These are phyloP conservation scores for Trifolium fragiferum DNA, from an alignment of 306 rosid species.

Conservation along the genomic window DNA sequence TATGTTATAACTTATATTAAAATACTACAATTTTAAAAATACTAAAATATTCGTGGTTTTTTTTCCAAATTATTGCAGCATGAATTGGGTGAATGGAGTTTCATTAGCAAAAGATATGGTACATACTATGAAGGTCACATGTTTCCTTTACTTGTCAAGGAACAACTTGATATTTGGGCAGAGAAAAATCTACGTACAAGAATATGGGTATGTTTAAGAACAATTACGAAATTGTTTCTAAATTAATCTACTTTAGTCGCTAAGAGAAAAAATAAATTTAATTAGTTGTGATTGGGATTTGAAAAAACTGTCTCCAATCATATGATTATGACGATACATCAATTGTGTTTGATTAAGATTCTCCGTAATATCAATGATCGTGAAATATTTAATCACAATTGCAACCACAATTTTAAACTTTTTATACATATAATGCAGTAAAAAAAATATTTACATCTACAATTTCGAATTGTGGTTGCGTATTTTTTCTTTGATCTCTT, in stretches of 20 bases:
- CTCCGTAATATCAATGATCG: no score
- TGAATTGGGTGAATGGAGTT: constrained; percentile 88
- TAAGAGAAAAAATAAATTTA: no score
- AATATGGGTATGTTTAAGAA: constrained; percentile 68
- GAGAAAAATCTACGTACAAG: constrained; percentile 77
- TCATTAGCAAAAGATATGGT: constrained; percentile 83
- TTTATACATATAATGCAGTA: no score
- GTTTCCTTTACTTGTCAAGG: constrained; percentile 86
- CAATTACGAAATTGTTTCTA: neutral
- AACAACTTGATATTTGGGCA: constrained; percentile 92
- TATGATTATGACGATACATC: no score
- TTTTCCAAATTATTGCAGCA: constrained; percentile 49
- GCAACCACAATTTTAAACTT: no score
- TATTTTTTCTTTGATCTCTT: no score
- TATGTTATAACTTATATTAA: neutral
- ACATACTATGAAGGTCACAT: constrained; percentile 91
- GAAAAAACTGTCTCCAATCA: no score
- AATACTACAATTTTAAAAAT: constrained; percentile 5
- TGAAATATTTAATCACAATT: no score
- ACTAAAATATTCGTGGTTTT: neutral
- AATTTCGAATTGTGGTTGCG: no score
- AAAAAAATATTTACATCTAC: no score
- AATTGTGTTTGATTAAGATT: no score
- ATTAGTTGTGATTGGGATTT: no score
- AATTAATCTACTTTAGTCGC: neutral